These are phyloP conservation scores for Tylopilus rubrobrunneus DNA, from an alignment of 768 basidiomycete genomes.

Conservation along the genomic window DNA sequence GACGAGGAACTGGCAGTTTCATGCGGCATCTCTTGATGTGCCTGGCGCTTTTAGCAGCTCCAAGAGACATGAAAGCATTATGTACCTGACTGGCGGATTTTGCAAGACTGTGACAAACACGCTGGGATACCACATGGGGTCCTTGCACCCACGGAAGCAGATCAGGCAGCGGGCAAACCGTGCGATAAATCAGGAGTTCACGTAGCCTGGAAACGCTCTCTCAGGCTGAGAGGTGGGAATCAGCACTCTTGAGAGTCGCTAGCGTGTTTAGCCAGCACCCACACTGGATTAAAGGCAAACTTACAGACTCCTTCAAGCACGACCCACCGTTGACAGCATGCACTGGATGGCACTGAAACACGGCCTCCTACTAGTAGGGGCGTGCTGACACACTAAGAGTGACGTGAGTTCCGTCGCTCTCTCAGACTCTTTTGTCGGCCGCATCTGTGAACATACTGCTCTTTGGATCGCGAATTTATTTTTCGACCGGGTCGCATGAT, in stretches of 20 bases:
- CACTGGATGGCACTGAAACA: not conserved
- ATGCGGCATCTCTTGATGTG: constrained; percentile 9
- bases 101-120: not conserved
- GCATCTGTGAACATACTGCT: not conserved
- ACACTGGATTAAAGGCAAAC: not conserved
- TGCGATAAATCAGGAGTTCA: constrained; percentile 2
- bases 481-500: constrained; percentile 1
- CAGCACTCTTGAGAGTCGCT: not conserved
- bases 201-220: constrained; percentile 14
- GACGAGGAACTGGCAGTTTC: constrained; percentile 5
- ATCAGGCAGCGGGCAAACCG: not conserved
- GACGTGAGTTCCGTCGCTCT: not conserved
- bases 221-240: constrained; percentile 6
- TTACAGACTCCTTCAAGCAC: not conserved
- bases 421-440: not conserved
- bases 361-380: not conserved
- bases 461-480: not conserved
- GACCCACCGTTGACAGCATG: not conserved
- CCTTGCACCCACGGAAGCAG: not conserved
- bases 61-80: constrained; percentile 1
- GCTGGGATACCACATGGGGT: not conserved
- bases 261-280: not conserved
- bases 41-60: not conserved
- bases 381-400: not conserved
- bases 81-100: constrained; percentile 3